phyloP scores from a whole-genome alignment of 495 filamentous ascomycete genomes.

The Talaromyces borbonicus region DNA sequence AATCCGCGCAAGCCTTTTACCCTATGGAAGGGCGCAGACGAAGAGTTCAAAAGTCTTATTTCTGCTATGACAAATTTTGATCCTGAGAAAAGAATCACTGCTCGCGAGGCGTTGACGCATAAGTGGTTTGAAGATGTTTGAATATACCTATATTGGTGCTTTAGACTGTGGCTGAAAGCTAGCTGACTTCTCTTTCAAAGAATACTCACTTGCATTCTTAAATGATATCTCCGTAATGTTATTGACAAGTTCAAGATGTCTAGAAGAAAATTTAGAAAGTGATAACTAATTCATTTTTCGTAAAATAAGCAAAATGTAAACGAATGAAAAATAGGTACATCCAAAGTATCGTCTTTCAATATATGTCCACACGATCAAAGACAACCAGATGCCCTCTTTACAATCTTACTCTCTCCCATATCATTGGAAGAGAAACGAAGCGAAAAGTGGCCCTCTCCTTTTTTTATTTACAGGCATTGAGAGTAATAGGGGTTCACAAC shows the following conservation, averaged over 20 bases:
- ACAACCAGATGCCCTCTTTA: too few relatives aligned
- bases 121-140: conserved; percentile 21
- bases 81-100: conserved; percentile 17
- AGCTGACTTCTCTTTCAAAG: too few relatives aligned
- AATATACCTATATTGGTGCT: too few relatives aligned
- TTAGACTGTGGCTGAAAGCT: too few relatives aligned
- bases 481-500: conserved; percentile 38
- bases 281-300: too few relatives aligned
- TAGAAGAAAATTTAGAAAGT: too few relatives aligned
- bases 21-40: conserved; percentile 23
- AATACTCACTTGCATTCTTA: too few relatives aligned
- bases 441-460: too few relatives aligned
- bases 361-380: background rate
- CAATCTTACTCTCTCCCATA: background rate
- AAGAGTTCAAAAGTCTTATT: conserved; percentile 26
- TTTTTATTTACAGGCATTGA: conserved; percentile 38
- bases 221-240: too few relatives aligned
- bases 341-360: background rate
- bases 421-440: background rate
- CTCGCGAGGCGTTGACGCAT: conserved; percentile 15
- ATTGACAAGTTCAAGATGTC: too few relatives aligned
- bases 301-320: too few relatives aligned
- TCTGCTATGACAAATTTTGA: conserved; percentile 18
- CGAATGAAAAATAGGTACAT: conserved; percentile 2
- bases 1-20: conserved; percentile 24